Conservation (phyloP, 306 rosid species). For the Malus sieversii region DNA sequence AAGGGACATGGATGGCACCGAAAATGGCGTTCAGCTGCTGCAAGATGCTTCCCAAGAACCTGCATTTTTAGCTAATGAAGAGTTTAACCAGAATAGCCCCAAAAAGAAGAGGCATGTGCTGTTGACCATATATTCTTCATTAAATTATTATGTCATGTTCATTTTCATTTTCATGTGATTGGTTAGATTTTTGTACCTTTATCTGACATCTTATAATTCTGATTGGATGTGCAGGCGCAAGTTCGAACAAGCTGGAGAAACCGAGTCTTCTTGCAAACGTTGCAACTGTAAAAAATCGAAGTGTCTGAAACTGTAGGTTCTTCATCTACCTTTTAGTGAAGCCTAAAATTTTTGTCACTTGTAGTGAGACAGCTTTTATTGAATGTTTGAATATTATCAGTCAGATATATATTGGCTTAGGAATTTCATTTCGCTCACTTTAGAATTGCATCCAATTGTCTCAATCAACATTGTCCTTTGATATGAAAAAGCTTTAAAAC, state of each 20-base stretch:
- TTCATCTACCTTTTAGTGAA: constrained; percentile 8
- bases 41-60: constrained; percentile 53
- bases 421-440: not conserved
- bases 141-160: constrained; percentile 1
- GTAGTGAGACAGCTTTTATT: not conserved
- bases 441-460: not conserved
- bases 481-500: not conserved
- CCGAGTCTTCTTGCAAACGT: constrained; percentile 69
- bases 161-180: not conserved
- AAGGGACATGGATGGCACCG: constrained; percentile 36
- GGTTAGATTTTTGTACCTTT: constrained; percentile 5
- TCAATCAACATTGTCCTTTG: not conserved
- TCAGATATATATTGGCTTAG: not conserved
- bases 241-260: constrained; percentile 48
- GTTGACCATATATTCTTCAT: not conserved
- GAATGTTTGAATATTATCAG: not conserved
- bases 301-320: constrained; percentile 89
- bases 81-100: constrained; percentile 62
- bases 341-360: not conserved
- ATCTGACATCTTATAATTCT: constrained; percentile 21
- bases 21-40: constrained; percentile 39
- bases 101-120: constrained; percentile 65
- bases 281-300: constrained; percentile 91
- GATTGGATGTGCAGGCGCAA: constrained; percentile 59
- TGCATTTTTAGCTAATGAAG: constrained; percentile 43